Evolutionary conservation across 2,329 filamentous ascomycete genomes (phyloP), one percentile per base, ranked within the genome.

Genomic region (Coniochaeta prunicola): DNA sequence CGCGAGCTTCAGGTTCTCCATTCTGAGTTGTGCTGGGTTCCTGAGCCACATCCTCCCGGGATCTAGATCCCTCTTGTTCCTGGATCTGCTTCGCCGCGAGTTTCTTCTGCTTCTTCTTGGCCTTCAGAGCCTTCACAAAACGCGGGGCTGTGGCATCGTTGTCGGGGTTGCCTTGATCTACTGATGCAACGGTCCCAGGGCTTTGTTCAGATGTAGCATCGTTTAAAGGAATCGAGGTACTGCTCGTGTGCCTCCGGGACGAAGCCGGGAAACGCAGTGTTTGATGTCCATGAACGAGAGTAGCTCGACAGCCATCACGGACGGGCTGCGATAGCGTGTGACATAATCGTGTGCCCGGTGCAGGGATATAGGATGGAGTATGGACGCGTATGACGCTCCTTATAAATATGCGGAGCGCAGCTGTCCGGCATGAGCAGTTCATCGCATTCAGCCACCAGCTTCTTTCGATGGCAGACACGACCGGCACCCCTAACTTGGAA

Each of bases 21-120:
- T 28, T 10, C 17, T 15, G 4, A 28, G 21, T 21, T 9, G 4
- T 5, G 3, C 3, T 17, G 17, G 24, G 17, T n/a, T 15, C 45
- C 13, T 30, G 21, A 6, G 24, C n/a, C 17, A 28, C 24, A 15
- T 50, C 13, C 26, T 5, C 9, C 8, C 2, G 4, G 21, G 13
- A 2, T 30, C 30, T 26, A 50, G 24, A 8, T 36, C 67, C 66
- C 60, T 70, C 63, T 64, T 69, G 65, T 58, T 69, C 67, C 61
- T 70, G 67, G 24, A 71, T 65, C 31, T 21, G 21, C 38, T 34
- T 26, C 64, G 72, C 69, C 59, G 70, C 70, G 57, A 74, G 61
- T 57, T 80, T 77, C 66, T 84, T 76, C 59, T 83, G 77, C 65
- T 80, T 73, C 64, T 79, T 78, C 42, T 75, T 34, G 24, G 45